Evolutionary conservation across 73 alveolate genomes (phyloP).

Genomic region (Stentor coeruleus): DNA sequence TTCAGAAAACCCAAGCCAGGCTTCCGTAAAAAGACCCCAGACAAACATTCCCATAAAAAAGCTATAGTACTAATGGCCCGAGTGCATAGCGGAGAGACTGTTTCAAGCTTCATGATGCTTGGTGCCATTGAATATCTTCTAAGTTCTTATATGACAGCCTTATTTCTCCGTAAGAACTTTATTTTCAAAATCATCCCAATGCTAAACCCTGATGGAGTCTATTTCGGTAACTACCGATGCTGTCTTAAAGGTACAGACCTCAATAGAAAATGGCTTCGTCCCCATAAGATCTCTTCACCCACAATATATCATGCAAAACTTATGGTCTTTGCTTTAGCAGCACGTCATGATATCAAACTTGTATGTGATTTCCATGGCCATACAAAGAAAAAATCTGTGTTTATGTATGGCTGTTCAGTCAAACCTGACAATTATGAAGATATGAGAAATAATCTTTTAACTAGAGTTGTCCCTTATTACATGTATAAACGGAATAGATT

Average conservation of each 20-base stretch:
- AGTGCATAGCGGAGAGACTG: conserved; percentile 98
- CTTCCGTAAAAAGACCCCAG: no score
- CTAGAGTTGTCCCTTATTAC: conserved; percentile 77
- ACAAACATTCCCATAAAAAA: conserved; percentile 46
- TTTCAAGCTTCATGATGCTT: conserved; percentile 53
- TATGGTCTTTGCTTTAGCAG: conserved; percentile 86
- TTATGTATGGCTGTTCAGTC: no score
- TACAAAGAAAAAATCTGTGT: conserved; percentile 93
- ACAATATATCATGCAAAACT: conserved; percentile 82
- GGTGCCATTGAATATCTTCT: conserved; percentile 84
- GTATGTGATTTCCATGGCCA: conserved; percentile 99
- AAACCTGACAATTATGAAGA: no score
- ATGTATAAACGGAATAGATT: conserved; percentile 74
- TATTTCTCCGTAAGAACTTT: conserved; percentile 78
- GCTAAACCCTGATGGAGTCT: conserved; percentile 99
- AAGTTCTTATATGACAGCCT: conserved; percentile 71
- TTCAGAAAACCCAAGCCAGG: no score
- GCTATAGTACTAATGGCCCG: conserved; percentile 83
- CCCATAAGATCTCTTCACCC: conserved; percentile 90
- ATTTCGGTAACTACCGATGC: conserved; percentile 97
- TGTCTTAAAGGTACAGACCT: conserved; percentile 98
- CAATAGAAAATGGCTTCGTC: conserved; percentile 97
- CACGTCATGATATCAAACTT: conserved; percentile 89
- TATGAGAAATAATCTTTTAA: conserved; percentile 83
- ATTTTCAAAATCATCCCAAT: conserved; percentile 89